Evolutionary conservation across 2,329 filamentous ascomycete genomes (phyloP).

Genomic region (Botrytis galanthina): DNA sequence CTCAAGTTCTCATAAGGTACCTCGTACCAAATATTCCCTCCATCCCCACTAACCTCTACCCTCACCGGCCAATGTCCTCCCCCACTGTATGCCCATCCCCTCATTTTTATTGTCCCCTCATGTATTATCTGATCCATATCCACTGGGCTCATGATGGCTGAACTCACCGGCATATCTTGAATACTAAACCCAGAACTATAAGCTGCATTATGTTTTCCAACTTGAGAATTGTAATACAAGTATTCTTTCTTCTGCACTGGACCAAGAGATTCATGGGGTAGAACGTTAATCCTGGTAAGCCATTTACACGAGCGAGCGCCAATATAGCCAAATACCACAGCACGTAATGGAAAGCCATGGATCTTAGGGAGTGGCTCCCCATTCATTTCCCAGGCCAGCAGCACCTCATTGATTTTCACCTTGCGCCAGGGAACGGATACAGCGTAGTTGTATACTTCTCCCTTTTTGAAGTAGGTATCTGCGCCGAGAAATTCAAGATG

Average conservation of each 20-base stretch:
- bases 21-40: conserved; percentile 62
- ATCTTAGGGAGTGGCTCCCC: conserved; percentile 59
- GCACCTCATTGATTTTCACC: conserved; percentile 63
- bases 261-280: conserved; percentile 52
- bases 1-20: conserved; percentile 60
- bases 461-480: conserved; percentile 71
- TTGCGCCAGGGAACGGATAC: conserved; percentile 67
- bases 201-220: conserved; percentile 58
- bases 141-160: conserved; percentile 55
- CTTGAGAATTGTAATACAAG: conserved; percentile 63
- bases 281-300: conserved; percentile 62
- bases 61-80: conserved; percentile 64
- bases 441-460: conserved; percentile 61
- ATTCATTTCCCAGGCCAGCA: conserved; percentile 68
- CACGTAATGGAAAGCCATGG: conserved; percentile 63
- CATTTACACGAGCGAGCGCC: conserved; percentile 69
- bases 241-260: conserved; percentile 66
- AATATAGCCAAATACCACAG: conserved; percentile 63
- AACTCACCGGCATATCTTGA: conserved; percentile 67
- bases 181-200: conserved; percentile 65
- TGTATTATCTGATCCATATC: conserved; percentile 48
- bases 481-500: conserved; percentile 69
- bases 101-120: conserved; percentile 40
- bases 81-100: conserved; percentile 67
- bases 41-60: conserved; percentile 66